phyloP scores from a whole-genome alignment of 2,329 filamentous ascomycete genomes.

The Penicillium sp. region DNA sequence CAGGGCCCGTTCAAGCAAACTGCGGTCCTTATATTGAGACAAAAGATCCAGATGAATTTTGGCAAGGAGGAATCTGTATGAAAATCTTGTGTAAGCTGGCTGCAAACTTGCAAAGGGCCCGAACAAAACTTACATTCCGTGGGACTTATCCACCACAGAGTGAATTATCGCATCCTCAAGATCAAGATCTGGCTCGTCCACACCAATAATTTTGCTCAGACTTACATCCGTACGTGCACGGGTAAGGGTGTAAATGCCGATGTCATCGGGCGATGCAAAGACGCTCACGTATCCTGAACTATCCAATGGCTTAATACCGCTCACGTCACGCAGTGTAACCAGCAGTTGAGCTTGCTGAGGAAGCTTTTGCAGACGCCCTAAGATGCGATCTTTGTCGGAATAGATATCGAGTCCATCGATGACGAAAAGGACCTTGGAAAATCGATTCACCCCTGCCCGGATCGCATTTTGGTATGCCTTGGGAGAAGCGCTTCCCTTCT shows the following conservation, averaged over 20 bases:
- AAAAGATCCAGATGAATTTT: constrained; percentile 28
- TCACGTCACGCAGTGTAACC: constrained; percentile 26
- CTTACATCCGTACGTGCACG: constrained; percentile 15
- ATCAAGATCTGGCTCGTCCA: not conserved
- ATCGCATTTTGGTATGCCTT: constrained; percentile 33
- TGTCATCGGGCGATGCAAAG: constrained; percentile 15
- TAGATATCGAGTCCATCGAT: constrained; percentile 30
- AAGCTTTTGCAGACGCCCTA: constrained; percentile 30
- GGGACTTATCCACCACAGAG: constrained; percentile 22
- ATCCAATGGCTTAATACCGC: constrained; percentile 1
- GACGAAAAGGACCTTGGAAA: constrained; percentile 28
- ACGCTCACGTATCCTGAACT: constrained; percentile 16
- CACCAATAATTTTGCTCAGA: constrained; percentile 4
- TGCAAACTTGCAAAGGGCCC: not conserved
- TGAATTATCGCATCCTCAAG: constrained; percentile 16
- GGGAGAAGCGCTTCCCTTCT: constrained; percentile 21
- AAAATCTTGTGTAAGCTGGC: not conserved
- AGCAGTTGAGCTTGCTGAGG: constrained; percentile 31
- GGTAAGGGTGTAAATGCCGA: constrained; percentile 17
- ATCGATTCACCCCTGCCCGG: constrained; percentile 29
- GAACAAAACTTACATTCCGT: constrained; percentile 23
- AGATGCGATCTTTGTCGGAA: constrained; percentile 29
- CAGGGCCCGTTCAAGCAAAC: constrained; percentile 22
- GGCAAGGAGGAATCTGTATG: constrained; percentile 28
- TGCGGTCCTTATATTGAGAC: constrained; percentile 20